These are phyloP conservation scores for Ceratorhiza oryzae-sativae DNA, from an alignment of 1,284 basidiomycete species.

Conservation along the genomic window DNA sequence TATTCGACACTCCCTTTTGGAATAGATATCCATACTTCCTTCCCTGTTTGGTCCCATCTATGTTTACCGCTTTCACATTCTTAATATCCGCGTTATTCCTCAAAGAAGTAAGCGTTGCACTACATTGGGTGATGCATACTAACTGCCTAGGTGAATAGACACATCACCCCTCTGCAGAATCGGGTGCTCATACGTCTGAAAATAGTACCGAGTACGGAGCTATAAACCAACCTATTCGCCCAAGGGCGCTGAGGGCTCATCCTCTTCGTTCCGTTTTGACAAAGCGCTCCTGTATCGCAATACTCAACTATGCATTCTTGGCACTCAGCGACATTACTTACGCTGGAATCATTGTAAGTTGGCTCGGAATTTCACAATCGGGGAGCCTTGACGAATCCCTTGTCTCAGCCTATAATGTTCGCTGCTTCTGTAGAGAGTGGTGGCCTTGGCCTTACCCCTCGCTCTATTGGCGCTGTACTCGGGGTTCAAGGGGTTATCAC, in stretches of 20 bases:
- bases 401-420: constrained; percentile 39
- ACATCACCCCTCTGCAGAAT: not conserved
- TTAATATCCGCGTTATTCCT: constrained; percentile 1
- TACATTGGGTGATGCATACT: too few species aligned
- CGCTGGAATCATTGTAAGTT: constrained; percentile 7
- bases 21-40: constrained; percentile 43
- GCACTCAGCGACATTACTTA: constrained; percentile 31
- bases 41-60: constrained; percentile 30
- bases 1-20: constrained; percentile 40
- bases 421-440: constrained; percentile 37
- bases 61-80: constrained; percentile 7
- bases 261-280: constrained; percentile 24
- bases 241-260: not conserved
- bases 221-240: not conserved
- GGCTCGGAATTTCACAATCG: not conserved
- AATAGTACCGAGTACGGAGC: constrained; percentile 8
- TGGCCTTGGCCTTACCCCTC: constrained; percentile 39
- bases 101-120: constrained; percentile 21
- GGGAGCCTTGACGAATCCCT: not conserved
- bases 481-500: constrained; percentile 35
- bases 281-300: constrained; percentile 21
- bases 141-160: not conserved
- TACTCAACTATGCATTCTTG: constrained; percentile 28
- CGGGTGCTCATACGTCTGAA: not conserved
- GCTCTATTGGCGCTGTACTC: constrained; percentile 37